Conservation (phyloP, 495 filamentous ascomycete species). For the Cercophora newfieldiana region DNA sequence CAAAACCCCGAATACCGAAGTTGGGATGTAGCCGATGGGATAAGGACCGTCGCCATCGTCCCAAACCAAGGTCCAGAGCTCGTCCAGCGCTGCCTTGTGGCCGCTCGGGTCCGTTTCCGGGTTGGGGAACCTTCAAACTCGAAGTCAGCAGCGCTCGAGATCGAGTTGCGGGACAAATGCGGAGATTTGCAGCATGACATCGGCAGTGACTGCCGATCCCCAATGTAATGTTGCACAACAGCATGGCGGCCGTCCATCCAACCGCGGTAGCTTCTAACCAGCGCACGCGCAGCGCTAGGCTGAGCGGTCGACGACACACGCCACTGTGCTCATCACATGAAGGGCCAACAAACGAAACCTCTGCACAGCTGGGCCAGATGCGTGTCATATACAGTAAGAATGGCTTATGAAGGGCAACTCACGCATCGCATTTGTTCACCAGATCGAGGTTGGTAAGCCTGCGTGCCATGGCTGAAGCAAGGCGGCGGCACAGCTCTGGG, state of each 20-base stretch:
- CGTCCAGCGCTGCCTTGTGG: constrained; percentile 49
- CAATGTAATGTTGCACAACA: constrained; percentile 1
- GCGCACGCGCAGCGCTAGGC: no score
- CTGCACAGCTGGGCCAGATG: not conserved
- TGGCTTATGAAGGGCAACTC: constrained; percentile 23
- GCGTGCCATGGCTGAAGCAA: constrained; percentile 18
- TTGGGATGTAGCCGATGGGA: constrained; percentile 63
- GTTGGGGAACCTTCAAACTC: constrained; percentile 67
- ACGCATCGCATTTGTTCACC: constrained; percentile 63
- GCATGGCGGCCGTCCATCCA: not conserved
- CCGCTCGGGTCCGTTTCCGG: constrained; percentile 53
- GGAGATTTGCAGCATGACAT: not conserved
- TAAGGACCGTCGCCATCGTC: constrained; percentile 50
- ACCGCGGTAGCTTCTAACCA: not conserved
- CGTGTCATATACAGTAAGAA: not conserved
- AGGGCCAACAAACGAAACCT: not conserved
- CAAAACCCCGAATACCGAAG: constrained; percentile 58
- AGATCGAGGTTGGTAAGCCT: constrained; percentile 36
- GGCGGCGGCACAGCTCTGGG: not conserved
- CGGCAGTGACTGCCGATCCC: constrained; percentile 13
- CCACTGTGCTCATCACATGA: not conserved
- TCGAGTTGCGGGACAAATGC: not conserved
- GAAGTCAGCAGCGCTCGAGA: not conserved
- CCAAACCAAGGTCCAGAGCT: constrained; percentile 57
- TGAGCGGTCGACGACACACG: not conserved